Base-by-base conservation (phyloP, 441 rosid species). In the Bruguiera hainesii region DNA sequence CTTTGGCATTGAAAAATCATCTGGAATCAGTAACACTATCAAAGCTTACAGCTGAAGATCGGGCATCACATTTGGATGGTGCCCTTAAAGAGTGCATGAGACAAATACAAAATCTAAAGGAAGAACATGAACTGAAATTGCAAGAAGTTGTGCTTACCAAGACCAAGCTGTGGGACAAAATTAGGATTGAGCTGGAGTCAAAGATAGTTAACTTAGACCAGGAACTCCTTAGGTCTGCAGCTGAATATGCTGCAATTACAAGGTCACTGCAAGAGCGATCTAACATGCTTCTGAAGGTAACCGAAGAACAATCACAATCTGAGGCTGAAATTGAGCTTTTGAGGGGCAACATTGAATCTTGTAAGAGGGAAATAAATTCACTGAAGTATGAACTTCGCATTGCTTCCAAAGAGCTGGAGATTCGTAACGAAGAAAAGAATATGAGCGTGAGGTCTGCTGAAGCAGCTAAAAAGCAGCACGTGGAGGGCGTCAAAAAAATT, bases 81-180 rank as follows among this genome's bases (percentile, higher is more conserved):
- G 98, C 99, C 71, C 80, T 95, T 57, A 95, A 95, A 74, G 98
- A 95, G 79, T 95, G 99, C 83, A 91, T 90, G 98, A 73, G 96
- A 70, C 98, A 91, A 80, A 87, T 91, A 67, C 64, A 98, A 39
- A 88, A 83, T 79, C 81, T 91, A 61, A 90, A 95, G 81, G 98
- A 91, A 77, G 98, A 95, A 56, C 90, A 95, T 63, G 91, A 95
- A 62, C 89, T 81, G 70, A 83, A 86, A 71, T 71, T 95, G 79
- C 93, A 82, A 71, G 97, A 95, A 61, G 81, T 91, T 65, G 77
- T 84, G 57, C 67, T 71, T 11, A 78, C 79, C 59, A 95, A 87
- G 83, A 87, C 78, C 76, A 91, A 85, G 72, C 96, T 88, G 60
- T 78, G 80, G 66, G 98, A 95, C 37, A 90, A 86, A 67, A 82